Percentiles rank a stretch among this genome's conserved stretches.
These are phyloP conservation scores for Carex scoparia DNA, from an alignment of 176 grass and related monocot species.

Conservation along the genomic window DNA sequence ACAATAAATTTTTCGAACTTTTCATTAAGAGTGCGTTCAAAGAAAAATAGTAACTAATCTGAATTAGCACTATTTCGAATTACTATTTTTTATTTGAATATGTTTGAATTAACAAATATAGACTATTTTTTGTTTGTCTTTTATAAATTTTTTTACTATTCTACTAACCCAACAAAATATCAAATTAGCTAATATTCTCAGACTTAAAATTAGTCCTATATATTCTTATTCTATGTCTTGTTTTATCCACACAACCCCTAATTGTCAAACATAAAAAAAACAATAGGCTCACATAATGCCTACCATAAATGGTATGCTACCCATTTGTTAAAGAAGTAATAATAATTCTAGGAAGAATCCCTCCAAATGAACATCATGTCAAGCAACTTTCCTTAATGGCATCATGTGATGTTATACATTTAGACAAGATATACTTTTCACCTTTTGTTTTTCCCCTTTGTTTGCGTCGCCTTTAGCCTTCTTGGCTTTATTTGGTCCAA, in stretches of 20 bases:
- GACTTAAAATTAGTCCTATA: too few relatives aligned
- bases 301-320: conserved; percentile 14
- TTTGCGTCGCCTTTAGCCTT: background rate
- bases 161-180: too few relatives aligned
- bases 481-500: background rate
- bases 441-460: background rate
- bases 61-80: too few relatives aligned
- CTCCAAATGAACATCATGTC: conserved; percentile 14
- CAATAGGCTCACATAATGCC: background rate
- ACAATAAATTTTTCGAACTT: background rate
- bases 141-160: too few relatives aligned
- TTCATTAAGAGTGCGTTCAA: background rate
- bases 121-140: too few relatives aligned
- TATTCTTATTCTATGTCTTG: too few relatives aligned
- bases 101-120: too few relatives aligned
- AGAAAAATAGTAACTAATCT: too few relatives aligned
- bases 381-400: conserved; percentile 17
- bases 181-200: too few relatives aligned
- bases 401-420: conserved; percentile 1
- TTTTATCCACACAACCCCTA: background rate
- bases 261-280: background rate
- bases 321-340: background rate
- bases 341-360: conserved; percentile 13
- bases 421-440: conserved; percentile 2
- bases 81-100: too few relatives aligned